phyloP scores from a whole-genome alignment of 805 yeast genomes.

The Wickerhamomyces canadensis region DNA sequence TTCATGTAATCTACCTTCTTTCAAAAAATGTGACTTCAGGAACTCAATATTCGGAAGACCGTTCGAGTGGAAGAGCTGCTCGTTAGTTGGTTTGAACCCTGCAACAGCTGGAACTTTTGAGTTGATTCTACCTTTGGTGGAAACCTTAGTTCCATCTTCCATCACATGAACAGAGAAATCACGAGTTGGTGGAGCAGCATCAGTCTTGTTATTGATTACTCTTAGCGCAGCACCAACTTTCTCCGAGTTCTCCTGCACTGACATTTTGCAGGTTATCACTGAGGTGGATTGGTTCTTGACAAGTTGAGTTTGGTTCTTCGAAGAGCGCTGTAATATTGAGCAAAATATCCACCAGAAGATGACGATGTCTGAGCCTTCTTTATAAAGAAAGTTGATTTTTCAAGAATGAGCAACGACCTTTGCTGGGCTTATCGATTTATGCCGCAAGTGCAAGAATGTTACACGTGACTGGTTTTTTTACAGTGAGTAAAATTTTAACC shows the following conservation, averaged over 20 bases:
- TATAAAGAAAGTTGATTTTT: too few relatives aligned
- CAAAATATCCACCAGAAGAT: too few relatives aligned
- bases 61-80: conserved; percentile 52
- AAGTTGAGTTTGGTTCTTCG: too few relatives aligned
- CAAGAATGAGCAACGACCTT: too few relatives aligned
- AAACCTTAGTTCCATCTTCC: conserved; percentile 45
- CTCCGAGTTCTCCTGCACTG: conserved; percentile 39
- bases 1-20: conserved; percentile 75
- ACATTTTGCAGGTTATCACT: too few relatives aligned
- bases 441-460: too few relatives aligned
- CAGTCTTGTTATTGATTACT: conserved; percentile 46
- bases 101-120: conserved; percentile 62
- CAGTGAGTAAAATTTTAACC: too few relatives aligned
- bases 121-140: conserved; percentile 48
- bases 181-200: conserved; percentile 7
- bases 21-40: conserved; percentile 64
- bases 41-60: conserved; percentile 73
- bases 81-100: conserved; percentile 56
- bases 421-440: too few relatives aligned
- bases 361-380: too few relatives aligned
- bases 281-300: too few relatives aligned
- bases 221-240: conserved; percentile 63
- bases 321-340: too few relatives aligned
- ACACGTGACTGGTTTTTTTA: too few relatives aligned
- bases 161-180: conserved; percentile 37